Conservation (phyloP, 345 rosid species). For the Eucalyptus decipiens region DNA sequence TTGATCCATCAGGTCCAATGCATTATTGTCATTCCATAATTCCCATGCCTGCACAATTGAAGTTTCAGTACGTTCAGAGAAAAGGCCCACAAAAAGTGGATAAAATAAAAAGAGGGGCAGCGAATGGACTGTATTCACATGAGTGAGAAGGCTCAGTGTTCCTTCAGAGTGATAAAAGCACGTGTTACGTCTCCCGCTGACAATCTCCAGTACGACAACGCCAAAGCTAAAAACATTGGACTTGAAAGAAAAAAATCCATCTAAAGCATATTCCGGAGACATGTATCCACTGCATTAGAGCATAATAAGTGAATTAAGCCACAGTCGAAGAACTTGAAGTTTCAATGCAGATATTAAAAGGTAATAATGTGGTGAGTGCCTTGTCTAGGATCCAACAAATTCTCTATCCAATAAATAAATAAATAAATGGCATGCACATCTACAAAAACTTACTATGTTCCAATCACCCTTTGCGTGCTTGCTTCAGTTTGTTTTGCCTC, state of each 20-base stretch:
- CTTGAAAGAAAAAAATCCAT: constrained; percentile 46
- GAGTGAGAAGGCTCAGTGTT: constrained; percentile 29
- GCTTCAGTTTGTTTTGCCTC: constrained; percentile 37
- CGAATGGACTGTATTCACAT: constrained; percentile 15
- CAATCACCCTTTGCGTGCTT: constrained; percentile 45
- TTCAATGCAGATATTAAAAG: neutral
- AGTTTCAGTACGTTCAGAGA: neutral
- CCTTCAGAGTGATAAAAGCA: constrained; percentile 11
- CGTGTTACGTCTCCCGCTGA: constrained; percentile 34
- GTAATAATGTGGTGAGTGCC: neutral
- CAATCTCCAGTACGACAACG: constrained; percentile 39
- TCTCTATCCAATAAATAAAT: too few species aligned
- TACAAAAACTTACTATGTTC: constrained; percentile 48
- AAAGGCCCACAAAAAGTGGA: neutral
- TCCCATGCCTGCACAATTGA: constrained; percentile 32
- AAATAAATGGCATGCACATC: too few species aligned
- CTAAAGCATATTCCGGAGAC: constrained; percentile 62
- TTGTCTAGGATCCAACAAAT: too few species aligned
- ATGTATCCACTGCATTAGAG: constrained; percentile 38
- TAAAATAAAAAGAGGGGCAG: neutral
- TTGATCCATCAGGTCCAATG: constrained; percentile 20
- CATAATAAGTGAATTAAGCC: neutral
- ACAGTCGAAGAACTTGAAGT: neutral
- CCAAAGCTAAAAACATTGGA: constrained; percentile 61
- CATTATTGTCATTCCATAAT: constrained; percentile 26